phyloP scores from a whole-genome alignment of 75 land plant species.

The Larix kaempferi region DNA sequence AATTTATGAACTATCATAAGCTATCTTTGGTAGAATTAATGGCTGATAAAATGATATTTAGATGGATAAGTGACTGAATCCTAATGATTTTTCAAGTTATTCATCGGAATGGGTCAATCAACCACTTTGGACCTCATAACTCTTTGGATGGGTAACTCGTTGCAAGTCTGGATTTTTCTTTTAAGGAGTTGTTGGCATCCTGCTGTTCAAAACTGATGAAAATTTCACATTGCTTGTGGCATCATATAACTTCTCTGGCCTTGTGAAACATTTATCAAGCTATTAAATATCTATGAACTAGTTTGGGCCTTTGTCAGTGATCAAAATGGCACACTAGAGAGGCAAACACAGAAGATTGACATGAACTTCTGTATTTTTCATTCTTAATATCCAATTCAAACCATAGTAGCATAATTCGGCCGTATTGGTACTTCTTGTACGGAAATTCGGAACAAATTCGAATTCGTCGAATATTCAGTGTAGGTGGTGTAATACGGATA shows the following conservation, averaged over 20 bases:
- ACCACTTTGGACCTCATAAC: neutral
- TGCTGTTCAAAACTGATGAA: neutral
- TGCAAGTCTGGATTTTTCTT: neutral
- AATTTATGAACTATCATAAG: neutral
- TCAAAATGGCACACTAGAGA: too few relatives aligned
- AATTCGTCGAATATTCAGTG: too few relatives aligned
- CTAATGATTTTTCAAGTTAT: neutral
- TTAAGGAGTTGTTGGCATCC: neutral
- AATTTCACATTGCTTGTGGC: too few relatives aligned
- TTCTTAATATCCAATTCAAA: neutral
- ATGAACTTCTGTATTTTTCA: neutral
- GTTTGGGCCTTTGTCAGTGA: too few relatives aligned
- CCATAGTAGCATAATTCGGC: too few relatives aligned
- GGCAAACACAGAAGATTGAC: too few relatives aligned
- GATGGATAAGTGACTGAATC: neutral
- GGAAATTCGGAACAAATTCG: too few relatives aligned
- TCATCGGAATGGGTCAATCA: neutral
- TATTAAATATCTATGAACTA: neutral
- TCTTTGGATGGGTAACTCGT: neutral
- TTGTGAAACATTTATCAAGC: conserved; percentile 25
- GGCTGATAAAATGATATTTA: neutral
- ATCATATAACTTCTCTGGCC: conserved; percentile 24
- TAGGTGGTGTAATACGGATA: too few relatives aligned
- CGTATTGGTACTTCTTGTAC: too few relatives aligned
- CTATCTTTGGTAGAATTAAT: neutral